Evolutionary conservation across 1,284 basidiomycete genomes (phyloP).

Genomic region (Ustilago crameri): DNA sequence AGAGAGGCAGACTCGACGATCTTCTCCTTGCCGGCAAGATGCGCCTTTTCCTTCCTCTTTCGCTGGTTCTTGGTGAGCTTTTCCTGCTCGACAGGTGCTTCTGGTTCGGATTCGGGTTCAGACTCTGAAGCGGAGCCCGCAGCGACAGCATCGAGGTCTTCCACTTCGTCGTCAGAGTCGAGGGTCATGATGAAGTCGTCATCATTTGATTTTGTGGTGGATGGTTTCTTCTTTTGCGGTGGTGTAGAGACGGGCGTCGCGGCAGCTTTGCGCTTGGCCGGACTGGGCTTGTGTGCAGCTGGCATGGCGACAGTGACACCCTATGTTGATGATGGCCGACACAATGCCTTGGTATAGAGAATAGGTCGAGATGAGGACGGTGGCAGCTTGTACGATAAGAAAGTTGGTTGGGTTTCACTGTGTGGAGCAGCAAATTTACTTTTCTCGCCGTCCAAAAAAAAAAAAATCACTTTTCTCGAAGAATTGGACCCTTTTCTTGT

Average conservation of each 20-base stretch:
- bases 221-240: slow-evolving; percentile 23
- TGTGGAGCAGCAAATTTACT: slow-evolving; percentile 4
- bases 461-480: slow-evolving; percentile 1
- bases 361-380: too few relatives aligned
- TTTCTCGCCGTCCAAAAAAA: background rate
- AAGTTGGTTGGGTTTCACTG: background rate
- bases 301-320: slow-evolving; percentile 16
- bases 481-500: slow-evolving; percentile 7
- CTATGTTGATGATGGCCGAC: background rate
- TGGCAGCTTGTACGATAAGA: background rate
- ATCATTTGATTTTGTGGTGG: slow-evolving; percentile 10
- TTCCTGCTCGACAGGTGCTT: slow-evolving; percentile 6
- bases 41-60: slow-evolving; percentile 50
- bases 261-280: slow-evolving; percentile 36
- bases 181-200: slow-evolving; percentile 67
- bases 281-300: slow-evolving; percentile 12
- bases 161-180: slow-evolving; percentile 63
- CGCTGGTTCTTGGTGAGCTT: slow-evolving; percentile 46
- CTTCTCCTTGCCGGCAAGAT: slow-evolving; percentile 59
- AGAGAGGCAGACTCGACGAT: slow-evolving; percentile 48
- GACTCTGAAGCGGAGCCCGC: slow-evolving; percentile 4
- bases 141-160: slow-evolving; percentile 27
- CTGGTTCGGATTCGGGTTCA: slow-evolving; percentile 25
- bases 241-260: slow-evolving; percentile 11
- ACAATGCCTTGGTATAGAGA: too few relatives aligned